Conservation (phyloP, 495 filamentous ascomycete genomes). For the Bathelium albidoporum region DNA sequence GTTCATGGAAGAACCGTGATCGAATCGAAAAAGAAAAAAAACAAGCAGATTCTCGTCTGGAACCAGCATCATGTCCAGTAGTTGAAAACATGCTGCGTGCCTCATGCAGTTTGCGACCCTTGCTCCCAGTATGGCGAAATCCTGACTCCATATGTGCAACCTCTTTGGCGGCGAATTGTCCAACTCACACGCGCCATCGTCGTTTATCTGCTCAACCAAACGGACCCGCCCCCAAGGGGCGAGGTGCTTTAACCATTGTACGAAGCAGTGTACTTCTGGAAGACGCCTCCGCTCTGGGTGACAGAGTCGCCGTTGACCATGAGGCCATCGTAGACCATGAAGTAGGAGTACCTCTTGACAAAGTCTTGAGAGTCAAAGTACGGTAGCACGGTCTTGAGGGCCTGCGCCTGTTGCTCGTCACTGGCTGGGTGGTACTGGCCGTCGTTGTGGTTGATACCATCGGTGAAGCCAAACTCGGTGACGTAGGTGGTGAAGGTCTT, state of each 20-base stretch:
- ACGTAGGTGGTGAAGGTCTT: constrained; percentile 33
- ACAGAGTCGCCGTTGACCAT: constrained; percentile 30
- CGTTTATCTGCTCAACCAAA: not conserved
- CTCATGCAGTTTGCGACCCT: too few species aligned
- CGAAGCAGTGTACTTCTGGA: not conserved
- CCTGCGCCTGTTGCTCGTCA: constrained; percentile 38
- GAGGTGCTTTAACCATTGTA: not conserved
- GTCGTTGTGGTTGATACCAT: constrained; percentile 17
- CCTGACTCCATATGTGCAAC: not conserved
- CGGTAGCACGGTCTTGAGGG: constrained; percentile 48
- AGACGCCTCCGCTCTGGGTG: not conserved
- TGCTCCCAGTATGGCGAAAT: not conserved
- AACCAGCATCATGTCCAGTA: too few species aligned
- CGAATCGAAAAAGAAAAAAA: not conserved
- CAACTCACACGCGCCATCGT: not conserved
- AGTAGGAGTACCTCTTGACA: constrained; percentile 72
- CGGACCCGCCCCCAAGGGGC: not conserved
- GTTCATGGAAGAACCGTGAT: not conserved
- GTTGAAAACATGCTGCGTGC: too few species aligned
- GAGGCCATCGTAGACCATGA: constrained; percentile 49
- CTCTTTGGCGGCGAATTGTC: not conserved
- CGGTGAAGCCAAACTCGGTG: constrained; percentile 61
- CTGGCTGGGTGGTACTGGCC: constrained; percentile 5
- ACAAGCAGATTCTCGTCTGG: too few species aligned
- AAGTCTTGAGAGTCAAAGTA: constrained; percentile 56